Percentiles rank a stretch among this genome's conserved stretches.
Evolutionary conservation across 257 asterid species (phyloP).

Genomic region (Solanum bulbocastanum): DNA sequence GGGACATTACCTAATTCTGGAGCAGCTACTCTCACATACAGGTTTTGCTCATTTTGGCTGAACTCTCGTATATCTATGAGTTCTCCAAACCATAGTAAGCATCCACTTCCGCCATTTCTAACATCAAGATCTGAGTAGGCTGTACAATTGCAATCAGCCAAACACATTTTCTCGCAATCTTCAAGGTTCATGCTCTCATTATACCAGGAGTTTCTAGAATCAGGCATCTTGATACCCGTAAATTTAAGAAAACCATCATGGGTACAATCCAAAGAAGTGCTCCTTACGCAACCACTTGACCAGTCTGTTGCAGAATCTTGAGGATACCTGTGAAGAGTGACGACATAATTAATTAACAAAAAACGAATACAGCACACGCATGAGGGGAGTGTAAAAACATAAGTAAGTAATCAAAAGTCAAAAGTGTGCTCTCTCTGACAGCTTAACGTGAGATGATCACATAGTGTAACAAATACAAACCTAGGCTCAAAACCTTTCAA

Average conservation of each 20-base stretch:
- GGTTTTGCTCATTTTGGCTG: background rate
- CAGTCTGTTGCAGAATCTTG: slow-evolving; percentile 19
- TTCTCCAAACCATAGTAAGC: slow-evolving; percentile 14
- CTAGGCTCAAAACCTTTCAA: slow-evolving; percentile 10
- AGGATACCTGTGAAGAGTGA: background rate
- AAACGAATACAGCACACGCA: background rate
- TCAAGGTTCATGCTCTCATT: slow-evolving; percentile 10
- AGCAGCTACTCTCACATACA: background rate
- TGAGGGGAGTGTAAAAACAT: background rate
- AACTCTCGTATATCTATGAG: slow-evolving; percentile 4
- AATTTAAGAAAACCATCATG: slow-evolving; percentile 13
- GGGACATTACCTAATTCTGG: background rate
- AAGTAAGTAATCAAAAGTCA: background rate
- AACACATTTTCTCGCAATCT: slow-evolving; percentile 9
- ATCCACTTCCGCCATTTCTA: slow-evolving; percentile 3
- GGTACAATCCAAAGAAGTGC: slow-evolving; percentile 11
- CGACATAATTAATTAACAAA: background rate
- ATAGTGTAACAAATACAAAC: background rate
- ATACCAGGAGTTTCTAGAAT: slow-evolving; percentile 3
- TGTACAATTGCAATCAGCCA: slow-evolving; percentile 4
- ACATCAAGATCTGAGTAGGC: slow-evolving; percentile 10
- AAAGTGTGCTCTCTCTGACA: background rate
- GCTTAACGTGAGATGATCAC: background rate
- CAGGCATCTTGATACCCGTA: slow-evolving; percentile 17
- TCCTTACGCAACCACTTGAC: slow-evolving; percentile 22